Conservation (phyloP, 2,329 filamentous ascomycete species). For the Ilyonectria destructans region DNA sequence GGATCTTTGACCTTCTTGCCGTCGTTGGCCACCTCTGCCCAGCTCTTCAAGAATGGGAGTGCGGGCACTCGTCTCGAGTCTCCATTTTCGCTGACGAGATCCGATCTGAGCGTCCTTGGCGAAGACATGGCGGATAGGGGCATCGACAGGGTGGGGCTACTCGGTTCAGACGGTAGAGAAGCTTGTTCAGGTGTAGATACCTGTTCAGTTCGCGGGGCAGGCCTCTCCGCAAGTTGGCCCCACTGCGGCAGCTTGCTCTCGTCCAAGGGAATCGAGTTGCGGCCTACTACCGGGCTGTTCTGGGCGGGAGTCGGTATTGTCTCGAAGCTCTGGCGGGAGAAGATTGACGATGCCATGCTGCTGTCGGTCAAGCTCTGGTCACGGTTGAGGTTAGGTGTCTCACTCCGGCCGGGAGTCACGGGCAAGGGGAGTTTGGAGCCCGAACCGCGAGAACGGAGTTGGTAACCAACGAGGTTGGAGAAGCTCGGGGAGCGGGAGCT, state of each 20-base stretch:
- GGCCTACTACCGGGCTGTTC: conserved; percentile 51
- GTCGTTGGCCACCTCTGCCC: conserved; percentile 59
- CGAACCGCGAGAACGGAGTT: conserved; percentile 55
- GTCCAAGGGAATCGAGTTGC: conserved; percentile 30
- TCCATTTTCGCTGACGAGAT: conserved; percentile 39
- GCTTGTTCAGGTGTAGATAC: conserved; percentile 37
- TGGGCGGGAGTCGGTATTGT: conserved; percentile 53
- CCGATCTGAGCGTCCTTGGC: conserved; percentile 47
- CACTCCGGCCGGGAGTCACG: conserved; percentile 56
- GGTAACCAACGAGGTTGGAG: conserved; percentile 47
- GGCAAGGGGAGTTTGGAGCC: conserved; percentile 59
- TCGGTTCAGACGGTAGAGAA: conserved; percentile 33
- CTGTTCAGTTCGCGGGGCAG: conserved; percentile 20
- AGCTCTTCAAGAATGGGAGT: conserved; percentile 57
- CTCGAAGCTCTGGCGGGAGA: conserved; percentile 57
- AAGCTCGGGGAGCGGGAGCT: conserved; percentile 48
- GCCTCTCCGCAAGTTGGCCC: conserved; percentile 44
- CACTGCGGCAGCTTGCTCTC: conserved; percentile 40
- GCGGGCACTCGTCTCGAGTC: conserved; percentile 50
- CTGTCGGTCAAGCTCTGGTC: conserved; percentile 61
- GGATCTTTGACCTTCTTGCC: conserved; percentile 37
- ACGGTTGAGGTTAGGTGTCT: conserved; percentile 54
- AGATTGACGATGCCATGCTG: conserved; percentile 61
- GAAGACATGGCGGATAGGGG: conserved; percentile 54
- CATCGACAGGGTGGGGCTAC: conserved; percentile 47